phyloP scores from a whole-genome alignment of 192 early-diverging fungal genomes.

The Entrophospora sp. region DNA sequence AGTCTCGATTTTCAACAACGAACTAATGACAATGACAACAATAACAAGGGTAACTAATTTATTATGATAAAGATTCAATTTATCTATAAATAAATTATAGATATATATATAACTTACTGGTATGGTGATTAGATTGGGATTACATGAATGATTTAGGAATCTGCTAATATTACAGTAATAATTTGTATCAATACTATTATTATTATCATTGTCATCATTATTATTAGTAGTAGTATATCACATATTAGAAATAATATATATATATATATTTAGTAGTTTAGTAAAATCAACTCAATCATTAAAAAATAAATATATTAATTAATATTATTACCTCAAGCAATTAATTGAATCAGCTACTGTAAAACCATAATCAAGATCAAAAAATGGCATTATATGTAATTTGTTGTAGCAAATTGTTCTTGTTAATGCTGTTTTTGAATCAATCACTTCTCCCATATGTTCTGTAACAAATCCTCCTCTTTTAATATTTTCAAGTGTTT shows the following conservation, averaged over 20 bases:
- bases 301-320: not conserved
- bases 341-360: no score
- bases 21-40: not conserved
- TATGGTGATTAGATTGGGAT: not conserved
- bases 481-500: not conserved
- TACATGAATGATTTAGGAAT: slow-evolving; percentile 14
- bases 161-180: slow-evolving; percentile 1
- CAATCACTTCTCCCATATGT: slow-evolving; percentile 9
- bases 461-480: not conserved
- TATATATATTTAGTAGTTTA: not conserved
- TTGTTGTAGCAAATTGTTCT: slow-evolving; percentile 9
- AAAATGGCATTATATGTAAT: not conserved
- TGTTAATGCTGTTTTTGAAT: not conserved
- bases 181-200: slow-evolving; percentile 1
- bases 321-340: not conserved
- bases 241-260: not conserved
- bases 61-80: not conserved
- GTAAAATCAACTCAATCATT: not conserved
- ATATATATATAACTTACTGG: slow-evolving; percentile 1
- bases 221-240: not conserved
- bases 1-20: not conserved
- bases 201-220: not conserved
- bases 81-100: not conserved
- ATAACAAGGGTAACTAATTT: not conserved
- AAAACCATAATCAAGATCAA: slow-evolving; percentile 13